These are phyloP conservation scores for Mucor velutinosus DNA, from an alignment of 371 early-diverging fungal genomes.

Conservation along the genomic window DNA sequence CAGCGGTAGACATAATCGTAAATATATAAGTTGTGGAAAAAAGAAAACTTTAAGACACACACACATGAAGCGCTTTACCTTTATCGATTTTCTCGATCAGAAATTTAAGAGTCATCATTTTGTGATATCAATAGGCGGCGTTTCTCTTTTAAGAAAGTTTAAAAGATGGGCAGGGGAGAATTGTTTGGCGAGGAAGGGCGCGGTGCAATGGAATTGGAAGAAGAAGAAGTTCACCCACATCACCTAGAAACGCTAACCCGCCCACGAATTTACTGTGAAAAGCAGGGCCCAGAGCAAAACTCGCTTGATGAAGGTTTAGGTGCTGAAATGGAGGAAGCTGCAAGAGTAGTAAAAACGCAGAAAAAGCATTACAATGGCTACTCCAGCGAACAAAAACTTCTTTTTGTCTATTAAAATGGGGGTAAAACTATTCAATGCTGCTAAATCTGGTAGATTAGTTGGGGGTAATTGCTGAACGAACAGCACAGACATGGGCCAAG, in stretches of 20 bases:
- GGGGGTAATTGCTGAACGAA: slow-evolving; percentile 15
- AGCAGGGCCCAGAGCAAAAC: slow-evolving; percentile 11
- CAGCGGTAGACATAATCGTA: slow-evolving; percentile 30
- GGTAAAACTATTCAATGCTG: slow-evolving; percentile 17
- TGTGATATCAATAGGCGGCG: neutral
- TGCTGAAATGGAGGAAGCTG: slow-evolving; percentile 19
- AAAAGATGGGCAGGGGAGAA: slow-evolving; percentile 11
- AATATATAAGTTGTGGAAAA: neutral
- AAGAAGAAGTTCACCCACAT: neutral
- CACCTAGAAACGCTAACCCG: slow-evolving; percentile 4
- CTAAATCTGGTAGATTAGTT: slow-evolving; percentile 16
- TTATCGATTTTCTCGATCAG: neutral
- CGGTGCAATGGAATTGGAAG: slow-evolving; percentile 14
- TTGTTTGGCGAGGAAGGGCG: slow-evolving; percentile 6
- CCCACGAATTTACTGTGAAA: slow-evolving; percentile 11
- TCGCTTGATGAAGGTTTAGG: slow-evolving; percentile 4
- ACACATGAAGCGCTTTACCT: neutral
- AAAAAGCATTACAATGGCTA: slow-evolving; percentile 16
- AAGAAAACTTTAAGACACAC: neutral
- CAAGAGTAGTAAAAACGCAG: slow-evolving; percentile 9
- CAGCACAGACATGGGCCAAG: slow-evolving; percentile 22
- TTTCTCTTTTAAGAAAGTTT: too few species aligned
- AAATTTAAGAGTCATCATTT: neutral
- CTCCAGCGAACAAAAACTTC: slow-evolving; percentile 22
- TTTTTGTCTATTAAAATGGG: slow-evolving; percentile 18